Conservation (phyloP, 768 basidiomycete genomes). For the Wakefieldia striispora region DNA sequence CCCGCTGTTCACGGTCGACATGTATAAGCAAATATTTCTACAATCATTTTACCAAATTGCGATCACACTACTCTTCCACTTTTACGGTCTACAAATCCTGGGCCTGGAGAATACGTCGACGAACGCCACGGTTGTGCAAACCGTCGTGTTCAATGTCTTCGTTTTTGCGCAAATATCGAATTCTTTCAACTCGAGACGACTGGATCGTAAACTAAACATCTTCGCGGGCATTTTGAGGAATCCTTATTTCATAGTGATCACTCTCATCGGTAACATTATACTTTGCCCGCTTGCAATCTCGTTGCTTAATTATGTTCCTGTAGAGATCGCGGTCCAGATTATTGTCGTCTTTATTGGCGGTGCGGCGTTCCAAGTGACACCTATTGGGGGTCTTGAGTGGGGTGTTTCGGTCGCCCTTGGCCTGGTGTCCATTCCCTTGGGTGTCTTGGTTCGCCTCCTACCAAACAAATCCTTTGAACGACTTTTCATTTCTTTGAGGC, state of each 20-base stretch:
- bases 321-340: conserved; percentile 86
- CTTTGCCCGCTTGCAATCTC: background rate
- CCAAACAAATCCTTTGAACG: conserved; percentile 80
- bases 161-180: conserved; percentile 98
- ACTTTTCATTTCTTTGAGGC: conserved; percentile 48
- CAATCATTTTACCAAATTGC: conserved; percentile 87
- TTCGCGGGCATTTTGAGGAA: conserved; percentile 82
- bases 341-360: conserved; percentile 90
- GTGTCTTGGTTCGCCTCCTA: conserved; percentile 72
- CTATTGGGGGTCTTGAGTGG: conserved; percentile 84
- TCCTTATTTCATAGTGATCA: conserved; percentile 81
- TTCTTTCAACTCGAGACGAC: conserved; percentile 84
- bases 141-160: conserved; percentile 96
- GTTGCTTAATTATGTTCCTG: conserved; percentile 3
- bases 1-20: conserved; percentile 86
- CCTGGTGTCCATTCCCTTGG: conserved; percentile 83
- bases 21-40: conserved; percentile 94
- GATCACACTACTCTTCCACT: conserved; percentile 88
- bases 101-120: conserved; percentile 40
- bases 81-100: conserved; percentile 72
- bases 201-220: conserved; percentile 85
- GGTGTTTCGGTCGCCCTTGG: conserved; percentile 89
- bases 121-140: conserved; percentile 57
- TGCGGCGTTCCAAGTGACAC: conserved; percentile 85
- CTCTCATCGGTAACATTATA: conserved; percentile 66